Conservation (phyloP, 257 asterid species). For the Lycium barbarum region DNA sequence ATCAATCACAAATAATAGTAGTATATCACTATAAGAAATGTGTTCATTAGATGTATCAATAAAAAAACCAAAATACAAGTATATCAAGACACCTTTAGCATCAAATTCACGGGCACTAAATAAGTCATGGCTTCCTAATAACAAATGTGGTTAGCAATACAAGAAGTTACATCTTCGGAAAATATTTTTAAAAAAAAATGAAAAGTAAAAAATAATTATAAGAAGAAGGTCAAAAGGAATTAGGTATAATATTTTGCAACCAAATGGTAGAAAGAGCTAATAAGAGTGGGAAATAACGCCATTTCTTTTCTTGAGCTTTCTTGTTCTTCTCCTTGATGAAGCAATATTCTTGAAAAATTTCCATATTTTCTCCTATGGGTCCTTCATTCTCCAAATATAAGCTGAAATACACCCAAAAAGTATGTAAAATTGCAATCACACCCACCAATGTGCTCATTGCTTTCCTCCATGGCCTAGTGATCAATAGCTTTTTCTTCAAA, state of each 20-base stretch:
- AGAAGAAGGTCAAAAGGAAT: conserved; percentile 23
- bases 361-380: background rate
- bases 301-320: conserved; percentile 9
- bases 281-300: conserved; percentile 38
- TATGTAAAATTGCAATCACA: conserved; percentile 37
- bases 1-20: too few species aligned
- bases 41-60: too few species aligned
- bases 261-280: conserved; percentile 47
- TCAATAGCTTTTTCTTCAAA: background rate
- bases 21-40: too few species aligned
- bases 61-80: too few species aligned
- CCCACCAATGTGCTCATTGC: conserved; percentile 32
- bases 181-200: too few species aligned
- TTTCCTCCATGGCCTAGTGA: conserved; percentile 35
- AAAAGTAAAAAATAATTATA: background rate
- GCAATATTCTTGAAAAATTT: background rate
- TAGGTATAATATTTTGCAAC: conserved; percentile 34
- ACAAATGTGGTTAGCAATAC: too few species aligned
- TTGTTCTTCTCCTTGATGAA: background rate
- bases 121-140: too few species aligned
- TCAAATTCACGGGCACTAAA: too few species aligned
- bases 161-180: too few species aligned
- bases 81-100: too few species aligned
- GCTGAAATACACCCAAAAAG: conserved; percentile 35
- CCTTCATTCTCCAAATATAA: conserved; percentile 25